A percentile compares a stretch with the other conserved stretches of the same genome.
phyloP scores from a whole-genome alignment of 169 alveolate species.

The Plasmodium fragile region DNA sequence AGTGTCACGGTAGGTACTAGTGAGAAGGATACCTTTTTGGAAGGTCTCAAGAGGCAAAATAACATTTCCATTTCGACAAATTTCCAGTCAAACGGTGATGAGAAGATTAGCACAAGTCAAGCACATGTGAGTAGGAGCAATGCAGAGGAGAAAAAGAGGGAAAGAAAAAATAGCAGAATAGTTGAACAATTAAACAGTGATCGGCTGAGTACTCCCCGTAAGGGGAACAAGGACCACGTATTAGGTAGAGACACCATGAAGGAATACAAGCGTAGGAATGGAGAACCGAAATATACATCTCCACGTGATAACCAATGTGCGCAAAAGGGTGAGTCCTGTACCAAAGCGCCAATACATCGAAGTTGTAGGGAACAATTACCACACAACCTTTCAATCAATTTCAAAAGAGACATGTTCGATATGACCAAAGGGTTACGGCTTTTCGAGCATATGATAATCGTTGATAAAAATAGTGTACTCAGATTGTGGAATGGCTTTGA shows the following conservation, averaged over 20 bases:
- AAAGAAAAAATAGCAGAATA: neutral
- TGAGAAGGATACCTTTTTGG: neutral
- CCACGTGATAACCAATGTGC: neutral
- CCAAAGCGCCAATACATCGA: neutral
- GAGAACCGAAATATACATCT: neutral
- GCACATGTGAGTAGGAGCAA: neutral
- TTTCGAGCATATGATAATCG: constrained; percentile 41
- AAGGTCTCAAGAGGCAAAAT: neutral
- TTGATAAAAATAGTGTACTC: constrained; percentile 32
- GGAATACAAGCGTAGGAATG: neutral
- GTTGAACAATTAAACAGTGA: constrained; percentile 11
- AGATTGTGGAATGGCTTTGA: constrained; percentile 77
- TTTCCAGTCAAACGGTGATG: neutral
- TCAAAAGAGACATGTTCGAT: constrained; percentile 29
- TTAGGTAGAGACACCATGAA: neutral
- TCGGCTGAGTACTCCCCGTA: neutral
- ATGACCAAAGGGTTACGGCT: constrained; percentile 45
- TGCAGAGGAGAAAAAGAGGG: neutral
- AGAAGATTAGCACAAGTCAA: neutral
- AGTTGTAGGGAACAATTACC: neutral
- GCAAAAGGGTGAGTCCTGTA: neutral
- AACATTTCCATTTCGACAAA: neutral
- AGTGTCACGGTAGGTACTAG: neutral
- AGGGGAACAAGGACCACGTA: neutral
- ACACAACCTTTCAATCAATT: constrained; percentile 9